phyloP scores from a whole-genome alignment of 2,329 filamentous ascomycete species.

The Neofusicoccum laricinum region DNA sequence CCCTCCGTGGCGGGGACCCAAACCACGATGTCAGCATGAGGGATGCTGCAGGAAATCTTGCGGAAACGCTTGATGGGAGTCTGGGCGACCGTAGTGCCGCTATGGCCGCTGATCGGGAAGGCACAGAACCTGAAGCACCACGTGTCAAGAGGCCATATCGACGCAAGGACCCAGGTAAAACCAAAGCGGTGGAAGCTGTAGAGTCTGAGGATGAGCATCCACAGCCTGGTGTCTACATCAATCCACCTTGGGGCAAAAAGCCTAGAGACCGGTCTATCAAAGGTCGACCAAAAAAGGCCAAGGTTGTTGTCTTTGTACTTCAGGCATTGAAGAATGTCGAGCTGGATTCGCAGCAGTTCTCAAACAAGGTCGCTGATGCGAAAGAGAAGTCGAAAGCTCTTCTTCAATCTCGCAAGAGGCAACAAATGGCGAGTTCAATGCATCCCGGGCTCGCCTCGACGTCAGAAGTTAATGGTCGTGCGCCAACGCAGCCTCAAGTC shows the following conservation, averaged over 20 bases:
- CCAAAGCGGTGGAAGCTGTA: neutral
- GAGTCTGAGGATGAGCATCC: neutral
- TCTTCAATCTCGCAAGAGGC: neutral
- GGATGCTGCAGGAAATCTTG: neutral
- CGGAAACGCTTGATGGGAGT: neutral
- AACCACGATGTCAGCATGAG: neutral
- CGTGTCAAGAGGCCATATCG: neutral
- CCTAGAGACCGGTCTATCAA: conserved; percentile 21
- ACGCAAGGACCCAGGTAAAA: neutral
- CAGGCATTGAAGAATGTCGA: conserved; percentile 24
- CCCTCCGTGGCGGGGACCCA: too few species aligned
- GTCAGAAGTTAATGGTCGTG: too few species aligned
- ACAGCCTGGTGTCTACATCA: conserved; percentile 41
- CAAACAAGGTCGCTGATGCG: neutral
- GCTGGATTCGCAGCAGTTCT: neutral
- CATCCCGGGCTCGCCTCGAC: neutral
- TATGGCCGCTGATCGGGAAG: neutral
- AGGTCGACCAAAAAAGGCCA: conserved; percentile 43
- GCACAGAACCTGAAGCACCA: neutral
- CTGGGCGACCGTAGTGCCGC: neutral
- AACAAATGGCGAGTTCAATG: neutral
- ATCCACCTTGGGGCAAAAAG: conserved; percentile 43
- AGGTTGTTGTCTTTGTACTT: conserved; percentile 44
- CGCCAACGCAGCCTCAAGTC: too few species aligned
- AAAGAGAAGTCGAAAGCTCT: neutral